Conservation (phyloP, 345 rosid species). For the Chamaenerion angustifolium region DNA sequence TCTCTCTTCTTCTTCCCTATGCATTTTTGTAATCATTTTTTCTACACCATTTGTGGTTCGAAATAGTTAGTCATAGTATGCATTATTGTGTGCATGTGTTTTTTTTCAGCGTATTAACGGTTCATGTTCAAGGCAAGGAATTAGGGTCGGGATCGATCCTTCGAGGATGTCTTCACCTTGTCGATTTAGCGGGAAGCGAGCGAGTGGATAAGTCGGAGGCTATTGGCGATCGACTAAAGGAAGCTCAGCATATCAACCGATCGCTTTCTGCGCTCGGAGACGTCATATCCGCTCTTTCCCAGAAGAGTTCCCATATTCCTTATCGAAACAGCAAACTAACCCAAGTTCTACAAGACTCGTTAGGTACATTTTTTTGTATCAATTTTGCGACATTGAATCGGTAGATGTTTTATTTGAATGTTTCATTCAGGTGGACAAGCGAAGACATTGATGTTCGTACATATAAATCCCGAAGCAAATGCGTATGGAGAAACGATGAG, state of each 20-base stretch:
- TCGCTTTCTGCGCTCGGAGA: conserved; percentile 95
- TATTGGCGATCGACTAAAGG: conserved; percentile 89
- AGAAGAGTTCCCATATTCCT: conserved; percentile 83
- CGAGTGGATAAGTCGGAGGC: conserved; percentile 97
- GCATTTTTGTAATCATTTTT: too few relatives aligned
- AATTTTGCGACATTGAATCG: neutral
- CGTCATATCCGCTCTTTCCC: conserved; percentile 91
- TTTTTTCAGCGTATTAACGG: conserved; percentile 61
- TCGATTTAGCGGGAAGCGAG: conserved; percentile 98
- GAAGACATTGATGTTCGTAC: conserved; percentile 91
- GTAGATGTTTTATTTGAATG: neutral
- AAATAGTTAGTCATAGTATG: too few relatives aligned
- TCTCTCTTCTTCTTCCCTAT: neutral
- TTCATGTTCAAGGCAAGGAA: conserved; percentile 88
- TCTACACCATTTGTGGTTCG: too few relatives aligned
- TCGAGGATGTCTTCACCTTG: conserved; percentile 84
- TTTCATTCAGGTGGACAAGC: conserved; percentile 74
- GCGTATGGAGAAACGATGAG: conserved; percentile 85
- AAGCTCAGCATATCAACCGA: conserved; percentile 89
- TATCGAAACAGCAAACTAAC: conserved; percentile 96
- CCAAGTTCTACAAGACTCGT: conserved; percentile 85
- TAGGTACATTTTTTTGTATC: conserved; percentile 31
- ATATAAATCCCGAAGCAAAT: conserved; percentile 76
- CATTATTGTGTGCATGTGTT: too few relatives aligned
- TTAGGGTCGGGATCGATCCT: conserved; percentile 66